Evolutionary conservation across 805 yeast genomes (phyloP).

Genomic region (Clavispora carvajalis): DNA sequence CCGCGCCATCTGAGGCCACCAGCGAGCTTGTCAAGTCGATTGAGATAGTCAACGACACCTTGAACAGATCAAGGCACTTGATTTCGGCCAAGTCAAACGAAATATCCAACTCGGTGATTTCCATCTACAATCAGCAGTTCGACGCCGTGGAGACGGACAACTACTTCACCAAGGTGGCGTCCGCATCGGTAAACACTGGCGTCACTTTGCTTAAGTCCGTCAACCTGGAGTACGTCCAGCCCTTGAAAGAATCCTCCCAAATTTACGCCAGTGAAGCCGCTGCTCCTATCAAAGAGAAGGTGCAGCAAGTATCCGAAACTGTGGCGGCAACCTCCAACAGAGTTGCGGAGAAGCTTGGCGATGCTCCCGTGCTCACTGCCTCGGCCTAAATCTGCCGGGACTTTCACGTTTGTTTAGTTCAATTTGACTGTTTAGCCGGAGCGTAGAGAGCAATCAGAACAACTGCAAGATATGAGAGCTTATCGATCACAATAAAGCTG

Average conservation of each 20-base stretch:
- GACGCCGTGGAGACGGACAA: constrained; percentile 21
- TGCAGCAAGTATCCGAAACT: constrained; percentile 16
- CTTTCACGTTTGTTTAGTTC: not conserved
- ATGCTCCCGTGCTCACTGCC: constrained; percentile 15
- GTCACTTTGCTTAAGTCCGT: constrained; percentile 26
- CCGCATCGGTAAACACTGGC: constrained; percentile 33
- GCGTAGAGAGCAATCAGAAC: too few species aligned
- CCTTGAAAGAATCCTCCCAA: constrained; percentile 35
- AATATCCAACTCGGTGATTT: constrained; percentile 24
- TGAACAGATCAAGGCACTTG: constrained; percentile 19
- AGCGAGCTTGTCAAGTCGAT: constrained; percentile 18
- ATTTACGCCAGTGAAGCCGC: constrained; percentile 34
- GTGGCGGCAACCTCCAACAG: constrained; percentile 10
- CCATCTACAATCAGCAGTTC: constrained; percentile 33
- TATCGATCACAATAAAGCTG: too few species aligned
- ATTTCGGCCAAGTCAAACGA: constrained; percentile 24
- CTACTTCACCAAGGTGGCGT: constrained; percentile 27
- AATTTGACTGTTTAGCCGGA: too few species aligned
- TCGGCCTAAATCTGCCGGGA: constrained; percentile 8
- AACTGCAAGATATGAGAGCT: too few species aligned
- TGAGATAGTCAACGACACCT: constrained; percentile 18
- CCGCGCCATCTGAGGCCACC: constrained; percentile 11
- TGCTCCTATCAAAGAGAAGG: constrained; percentile 28
- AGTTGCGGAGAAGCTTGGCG: not conserved
- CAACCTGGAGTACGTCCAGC: constrained; percentile 33